Evolutionary conservation across 768 basidiomycete species (phyloP).

Genomic region (Chalciporus chontae): DNA sequence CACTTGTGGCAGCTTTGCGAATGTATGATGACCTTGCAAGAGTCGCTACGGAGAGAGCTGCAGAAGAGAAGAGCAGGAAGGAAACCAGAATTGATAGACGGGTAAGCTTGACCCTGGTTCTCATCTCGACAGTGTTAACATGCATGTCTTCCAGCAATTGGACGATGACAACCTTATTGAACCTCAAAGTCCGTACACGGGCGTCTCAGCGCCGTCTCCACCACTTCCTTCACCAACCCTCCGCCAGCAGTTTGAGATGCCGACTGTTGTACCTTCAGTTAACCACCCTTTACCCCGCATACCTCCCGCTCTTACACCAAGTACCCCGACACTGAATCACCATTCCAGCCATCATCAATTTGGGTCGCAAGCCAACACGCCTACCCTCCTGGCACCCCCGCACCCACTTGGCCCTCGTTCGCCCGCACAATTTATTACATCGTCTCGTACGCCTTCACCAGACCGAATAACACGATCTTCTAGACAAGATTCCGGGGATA

Average conservation of each 20-base stretch:
- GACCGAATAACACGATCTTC: conserved; percentile 33
- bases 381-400: conserved; percentile 55
- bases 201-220: conserved; percentile 31
- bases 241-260: conserved; percentile 31
- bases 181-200: conserved; percentile 13
- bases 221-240: conserved; percentile 25
- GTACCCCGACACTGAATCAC: conserved; percentile 12
- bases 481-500: conserved; percentile 24
- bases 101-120: conserved; percentile 40
- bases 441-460: conserved; percentile 73
- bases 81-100: conserved; percentile 64
- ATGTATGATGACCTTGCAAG: conserved; percentile 78
- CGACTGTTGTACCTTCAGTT: conserved; percentile 28
- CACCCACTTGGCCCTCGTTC: conserved; percentile 73
- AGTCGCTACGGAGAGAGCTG: conserved; percentile 51
- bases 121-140: conserved; percentile 5
- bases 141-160: conserved; percentile 13
- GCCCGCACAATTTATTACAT: conserved; percentile 42
- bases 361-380: conserved; percentile 26
- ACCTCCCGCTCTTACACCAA: conserved; percentile 27
- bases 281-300: conserved; percentile 39
- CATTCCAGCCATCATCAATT: conserved; percentile 12
- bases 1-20: conserved; percentile 61
- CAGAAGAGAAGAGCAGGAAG: conserved; percentile 66
- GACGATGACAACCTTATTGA: conserved; percentile 25